Evolutionary conservation across 2,329 filamentous ascomycete species (phyloP).

Genomic region (Alternaria sp.): DNA sequence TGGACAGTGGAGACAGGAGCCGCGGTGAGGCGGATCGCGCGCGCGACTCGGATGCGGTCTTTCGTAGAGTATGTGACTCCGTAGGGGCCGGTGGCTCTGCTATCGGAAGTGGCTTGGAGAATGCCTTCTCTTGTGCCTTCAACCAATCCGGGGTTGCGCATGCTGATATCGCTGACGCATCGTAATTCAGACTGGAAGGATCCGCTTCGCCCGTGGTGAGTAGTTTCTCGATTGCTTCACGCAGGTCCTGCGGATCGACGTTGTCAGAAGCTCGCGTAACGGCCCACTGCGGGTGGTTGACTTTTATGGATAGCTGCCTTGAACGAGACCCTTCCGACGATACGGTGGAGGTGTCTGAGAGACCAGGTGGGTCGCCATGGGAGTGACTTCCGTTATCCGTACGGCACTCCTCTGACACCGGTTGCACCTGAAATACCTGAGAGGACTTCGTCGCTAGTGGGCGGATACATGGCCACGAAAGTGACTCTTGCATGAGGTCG

Average conservation of each 20-base stretch:
- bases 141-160: slow-evolving; percentile 15
- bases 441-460: slow-evolving; percentile 31
- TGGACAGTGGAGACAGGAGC: neutral
- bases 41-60: slow-evolving; percentile 7
- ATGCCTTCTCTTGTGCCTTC: slow-evolving; percentile 17
- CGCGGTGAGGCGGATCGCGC: slow-evolving; percentile 27
- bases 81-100: slow-evolving; percentile 35
- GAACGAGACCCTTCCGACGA: slow-evolving; percentile 31
- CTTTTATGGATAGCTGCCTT: slow-evolving; percentile 29
- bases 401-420: slow-evolving; percentile 29
- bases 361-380: neutral
- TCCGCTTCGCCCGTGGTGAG: slow-evolving; percentile 9
- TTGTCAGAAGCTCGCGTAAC: slow-evolving; percentile 27
- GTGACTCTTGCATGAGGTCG: slow-evolving; percentile 40
- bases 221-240: slow-evolving; percentile 18
- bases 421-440: slow-evolving; percentile 22
- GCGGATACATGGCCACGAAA: slow-evolving; percentile 40
- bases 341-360: slow-evolving; percentile 21
- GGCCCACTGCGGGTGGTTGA: slow-evolving; percentile 35
- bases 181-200: slow-evolving; percentile 2
- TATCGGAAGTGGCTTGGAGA: slow-evolving; percentile 18
- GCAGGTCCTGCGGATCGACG: slow-evolving; percentile 23
- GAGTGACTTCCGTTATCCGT: slow-evolving; percentile 26
- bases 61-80: slow-evolving; percentile 15
- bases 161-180: neutral